phyloP scores from a whole-genome alignment of 164 flowering plant genomes.

The Aristolochia fimbriata region DNA sequence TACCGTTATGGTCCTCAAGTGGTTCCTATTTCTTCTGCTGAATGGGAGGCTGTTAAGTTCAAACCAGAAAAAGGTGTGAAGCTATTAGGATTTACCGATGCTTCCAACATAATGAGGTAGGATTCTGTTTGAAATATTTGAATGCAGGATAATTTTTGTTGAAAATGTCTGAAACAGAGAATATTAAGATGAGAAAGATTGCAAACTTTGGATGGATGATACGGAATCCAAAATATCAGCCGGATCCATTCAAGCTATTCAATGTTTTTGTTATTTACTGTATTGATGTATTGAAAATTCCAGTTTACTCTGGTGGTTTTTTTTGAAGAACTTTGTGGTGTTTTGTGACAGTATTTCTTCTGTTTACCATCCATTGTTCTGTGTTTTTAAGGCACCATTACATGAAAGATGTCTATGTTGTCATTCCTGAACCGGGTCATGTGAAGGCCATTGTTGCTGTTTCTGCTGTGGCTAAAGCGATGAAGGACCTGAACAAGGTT shows the following conservation, averaged over 20 bases:
- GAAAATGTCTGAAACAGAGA: not conserved
- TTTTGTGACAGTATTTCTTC: not conserved
- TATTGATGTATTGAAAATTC: not conserved
- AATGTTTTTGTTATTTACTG: not conserved
- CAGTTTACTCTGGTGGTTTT: not conserved
- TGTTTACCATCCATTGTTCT: not conserved
- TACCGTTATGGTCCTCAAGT: slow-evolving; percentile 95
- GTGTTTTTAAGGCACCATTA: slow-evolving; percentile 55
- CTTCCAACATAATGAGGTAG: slow-evolving; percentile 79
- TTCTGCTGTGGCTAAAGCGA: slow-evolving; percentile 86
- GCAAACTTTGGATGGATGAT: no score
- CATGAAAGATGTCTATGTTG: slow-evolving; percentile 76
- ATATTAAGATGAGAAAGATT: not conserved
- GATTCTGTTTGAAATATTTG: not conserved
- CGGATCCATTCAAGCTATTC: not conserved
- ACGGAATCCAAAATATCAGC: not conserved
- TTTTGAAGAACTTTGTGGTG: not conserved
- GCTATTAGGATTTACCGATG: slow-evolving; percentile 88
- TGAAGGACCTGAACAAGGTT: slow-evolving; percentile 83
- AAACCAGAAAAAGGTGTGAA: slow-evolving; percentile 90
- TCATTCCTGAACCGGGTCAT: slow-evolving; percentile 88
- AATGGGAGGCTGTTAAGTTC: slow-evolving; percentile 78
- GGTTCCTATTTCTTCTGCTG: slow-evolving; percentile 81
- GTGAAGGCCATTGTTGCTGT: slow-evolving; percentile 57
- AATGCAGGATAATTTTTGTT: not conserved